A percentile compares a stretch with the other conserved stretches of the same genome.
Evolutionary conservation across 116 monocot genomes (phyloP).

Genomic region (Papilionanthe hybrid): DNA sequence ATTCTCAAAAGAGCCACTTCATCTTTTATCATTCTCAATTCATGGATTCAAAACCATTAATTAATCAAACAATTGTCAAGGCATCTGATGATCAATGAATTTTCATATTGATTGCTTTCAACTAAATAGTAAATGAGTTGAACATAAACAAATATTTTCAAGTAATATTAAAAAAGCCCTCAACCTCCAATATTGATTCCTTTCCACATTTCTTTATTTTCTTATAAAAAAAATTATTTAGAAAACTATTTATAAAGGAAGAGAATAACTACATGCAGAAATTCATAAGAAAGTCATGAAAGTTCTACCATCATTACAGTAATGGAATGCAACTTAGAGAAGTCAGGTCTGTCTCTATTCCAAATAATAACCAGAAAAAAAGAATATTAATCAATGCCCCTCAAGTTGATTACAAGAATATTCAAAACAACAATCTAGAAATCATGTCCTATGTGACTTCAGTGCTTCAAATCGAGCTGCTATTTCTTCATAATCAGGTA

Average conservation of each 20-base stretch:
- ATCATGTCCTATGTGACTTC: slow-evolving; percentile 31
- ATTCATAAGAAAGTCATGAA: background rate
- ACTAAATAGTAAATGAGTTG: no score
- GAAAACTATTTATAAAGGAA: background rate
- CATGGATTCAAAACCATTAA: no score
- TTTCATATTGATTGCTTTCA: no score
- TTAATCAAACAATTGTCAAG: no score
- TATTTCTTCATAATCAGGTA: slow-evolving; percentile 76
- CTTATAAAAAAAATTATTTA: no score
- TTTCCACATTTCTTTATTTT: no score
- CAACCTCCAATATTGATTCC: no score
- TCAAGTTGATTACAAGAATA: background rate
- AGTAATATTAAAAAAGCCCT: no score
- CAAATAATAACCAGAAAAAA: background rate
- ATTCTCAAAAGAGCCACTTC: no score
- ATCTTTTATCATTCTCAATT: no score
- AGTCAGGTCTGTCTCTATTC: background rate
- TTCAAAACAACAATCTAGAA: background rate
- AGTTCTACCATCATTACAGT: background rate
- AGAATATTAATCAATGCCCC: background rate
- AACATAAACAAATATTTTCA: no score
- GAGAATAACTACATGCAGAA: background rate
- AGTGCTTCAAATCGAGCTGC: slow-evolving; percentile 74
- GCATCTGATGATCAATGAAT: no score
- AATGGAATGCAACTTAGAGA: background rate